These are phyloP conservation scores for Oenanthe javanica DNA, from an alignment of 140 eudicot genomes.

Conservation along the genomic window DNA sequence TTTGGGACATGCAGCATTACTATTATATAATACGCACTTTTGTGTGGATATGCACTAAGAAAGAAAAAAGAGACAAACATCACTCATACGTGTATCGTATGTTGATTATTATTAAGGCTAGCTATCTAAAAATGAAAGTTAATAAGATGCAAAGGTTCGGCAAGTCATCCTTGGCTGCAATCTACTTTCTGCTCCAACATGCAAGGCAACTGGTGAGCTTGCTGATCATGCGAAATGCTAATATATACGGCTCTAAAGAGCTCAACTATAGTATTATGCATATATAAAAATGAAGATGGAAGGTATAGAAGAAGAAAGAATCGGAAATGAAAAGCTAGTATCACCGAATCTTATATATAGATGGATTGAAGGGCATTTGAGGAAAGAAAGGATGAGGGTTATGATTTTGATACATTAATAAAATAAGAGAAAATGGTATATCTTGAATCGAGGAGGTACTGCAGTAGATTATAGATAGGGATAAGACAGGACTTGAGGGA, in stretches of 20 bases:
- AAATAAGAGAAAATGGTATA: neutral
- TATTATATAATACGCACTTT: too few species aligned
- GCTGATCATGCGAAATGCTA: neutral
- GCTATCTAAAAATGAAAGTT: neutral
- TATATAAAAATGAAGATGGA: too few species aligned
- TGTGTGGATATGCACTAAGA: too few species aligned
- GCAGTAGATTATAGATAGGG: neutral
- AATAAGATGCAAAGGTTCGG: too few species aligned
- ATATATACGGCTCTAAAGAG: too few species aligned
- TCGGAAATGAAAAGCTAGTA: neutral
- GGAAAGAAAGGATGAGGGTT: neutral
- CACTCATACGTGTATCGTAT: too few species aligned
- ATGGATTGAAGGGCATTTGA: neutral
- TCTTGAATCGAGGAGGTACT: conserved; percentile 4
- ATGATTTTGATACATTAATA: neutral
- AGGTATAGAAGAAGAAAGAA: neutral
- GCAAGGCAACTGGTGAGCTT: conserved; percentile 47
- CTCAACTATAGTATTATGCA: neutral
- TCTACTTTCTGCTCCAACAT: conserved; percentile 35
- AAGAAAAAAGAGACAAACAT: too few species aligned
- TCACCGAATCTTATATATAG: neutral
- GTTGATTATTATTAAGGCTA: too few species aligned
- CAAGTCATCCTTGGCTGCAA: conserved; percentile 91
- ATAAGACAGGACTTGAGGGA: conserved; percentile 5
- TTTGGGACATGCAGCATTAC: neutral